Conservation (phyloP, 2,329 filamentous ascomycete species). For the Diaporthe helianthi region DNA sequence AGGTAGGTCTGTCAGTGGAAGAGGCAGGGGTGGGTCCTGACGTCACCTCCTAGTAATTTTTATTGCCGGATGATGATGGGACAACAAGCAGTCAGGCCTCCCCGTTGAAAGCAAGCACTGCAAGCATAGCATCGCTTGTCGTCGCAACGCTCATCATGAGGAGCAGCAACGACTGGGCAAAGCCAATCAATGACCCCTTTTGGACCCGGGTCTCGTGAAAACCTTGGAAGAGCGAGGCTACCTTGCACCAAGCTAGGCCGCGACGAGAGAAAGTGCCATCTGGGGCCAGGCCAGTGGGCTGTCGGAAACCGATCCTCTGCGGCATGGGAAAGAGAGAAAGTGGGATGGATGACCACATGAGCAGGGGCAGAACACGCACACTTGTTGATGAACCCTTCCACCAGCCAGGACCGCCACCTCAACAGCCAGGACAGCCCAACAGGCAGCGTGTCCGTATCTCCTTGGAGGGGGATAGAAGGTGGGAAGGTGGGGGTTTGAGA, state of each 20-base stretch:
- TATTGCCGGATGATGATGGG: constrained; percentile 12
- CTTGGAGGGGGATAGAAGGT: neutral
- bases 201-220: neutral
- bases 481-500: neutral
- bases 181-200: neutral
- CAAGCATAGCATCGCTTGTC: neutral
- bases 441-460: no score
- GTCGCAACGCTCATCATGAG: neutral
- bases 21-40: constrained; percentile 20
- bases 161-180: neutral
- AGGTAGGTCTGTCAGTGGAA: neutral
- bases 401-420: constrained; percentile 7
- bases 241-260: constrained; percentile 3
- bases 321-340: constrained; percentile 29
- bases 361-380: constrained; percentile 11
- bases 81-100: neutral
- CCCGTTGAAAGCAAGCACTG: neutral
- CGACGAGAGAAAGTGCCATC: constrained; percentile 8
- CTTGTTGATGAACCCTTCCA: neutral
- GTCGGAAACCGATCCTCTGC: constrained; percentile 26
- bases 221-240: constrained; percentile 17
- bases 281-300: neutral
- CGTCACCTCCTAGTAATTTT: constrained; percentile 2
- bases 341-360: constrained; percentile 19
- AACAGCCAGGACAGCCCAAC: neutral